A percentile compares a stretch with the other conserved stretches of the same genome.
These are phyloP conservation scores for Elsinoe arachidis DNA, from an alignment of 2,329 filamentous ascomycete genomes.

Conservation along the genomic window DNA sequence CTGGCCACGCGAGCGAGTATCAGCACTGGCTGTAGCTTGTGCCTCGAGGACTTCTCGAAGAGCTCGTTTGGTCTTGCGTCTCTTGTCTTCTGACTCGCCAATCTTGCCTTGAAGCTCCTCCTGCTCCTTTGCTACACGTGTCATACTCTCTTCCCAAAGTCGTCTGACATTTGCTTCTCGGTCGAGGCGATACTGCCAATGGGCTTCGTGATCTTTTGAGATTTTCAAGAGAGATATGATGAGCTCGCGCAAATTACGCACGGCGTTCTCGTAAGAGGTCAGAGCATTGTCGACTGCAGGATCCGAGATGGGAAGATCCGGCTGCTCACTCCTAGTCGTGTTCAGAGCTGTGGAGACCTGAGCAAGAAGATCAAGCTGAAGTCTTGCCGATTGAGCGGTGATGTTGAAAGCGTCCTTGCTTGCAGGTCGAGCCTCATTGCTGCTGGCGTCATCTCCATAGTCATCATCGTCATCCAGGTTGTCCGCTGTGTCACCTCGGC, in stretches of 20 bases:
- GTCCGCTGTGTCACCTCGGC: conserved; percentile 45
- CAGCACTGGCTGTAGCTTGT: conserved; percentile 23
- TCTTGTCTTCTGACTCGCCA: conserved; percentile 82
- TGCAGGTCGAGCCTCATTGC: conserved; percentile 60
- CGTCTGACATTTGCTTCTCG: conserved; percentile 83
- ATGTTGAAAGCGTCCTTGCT: conserved; percentile 95
- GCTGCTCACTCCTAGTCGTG: conserved; percentile 59
- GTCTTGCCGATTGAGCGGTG: conserved; percentile 84
- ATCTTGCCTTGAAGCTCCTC: conserved; percentile 82
- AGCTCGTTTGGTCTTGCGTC: conserved; percentile 79
- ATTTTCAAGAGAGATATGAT: conserved; percentile 84
- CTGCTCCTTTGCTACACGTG: conserved; percentile 87
- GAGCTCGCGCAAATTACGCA: conserved; percentile 75
- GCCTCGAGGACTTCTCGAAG: conserved; percentile 74
- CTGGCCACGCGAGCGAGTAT: conserved; percentile 15
- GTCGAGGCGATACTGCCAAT: conserved; percentile 93
- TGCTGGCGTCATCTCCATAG: conserved; percentile 71
- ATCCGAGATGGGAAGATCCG: conserved; percentile 65
- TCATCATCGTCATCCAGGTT: conserved; percentile 59
- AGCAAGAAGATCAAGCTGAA: conserved; percentile 84
- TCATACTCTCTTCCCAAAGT: conserved; percentile 99
- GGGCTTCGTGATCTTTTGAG: conserved; percentile 84
- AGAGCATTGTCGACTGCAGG: conserved; percentile 68
- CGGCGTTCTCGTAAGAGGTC: conserved; percentile 77
- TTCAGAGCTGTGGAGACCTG: conserved; percentile 78